phyloP scores from a whole-genome alignment of 1,139 yeast genomes.

The Candida sp. region DNA sequence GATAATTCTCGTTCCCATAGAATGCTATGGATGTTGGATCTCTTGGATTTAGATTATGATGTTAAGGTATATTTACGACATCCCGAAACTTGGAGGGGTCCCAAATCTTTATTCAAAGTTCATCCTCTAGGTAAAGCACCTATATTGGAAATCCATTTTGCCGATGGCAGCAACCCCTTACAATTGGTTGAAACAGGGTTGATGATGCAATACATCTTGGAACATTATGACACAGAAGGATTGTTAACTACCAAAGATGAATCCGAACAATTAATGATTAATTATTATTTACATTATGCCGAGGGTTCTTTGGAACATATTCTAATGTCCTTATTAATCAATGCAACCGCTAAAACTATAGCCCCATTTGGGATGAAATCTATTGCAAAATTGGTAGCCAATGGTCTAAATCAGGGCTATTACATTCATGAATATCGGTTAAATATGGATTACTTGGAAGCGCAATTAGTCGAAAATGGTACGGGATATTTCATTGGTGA shows the following conservation, averaged over 20 bases:
- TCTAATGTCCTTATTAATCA: conserved; percentile 38
- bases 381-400: conserved; percentile 36
- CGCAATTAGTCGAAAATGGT: conserved; percentile 31
- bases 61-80: conserved; percentile 48
- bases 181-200: conserved; percentile 46
- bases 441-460: conserved; percentile 41
- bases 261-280: conserved; percentile 36
- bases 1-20: conserved; percentile 53
- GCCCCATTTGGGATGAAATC: conserved; percentile 49
- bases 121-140: conserved; percentile 62
- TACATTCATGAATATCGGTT: conserved; percentile 40
- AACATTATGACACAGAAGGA: conserved; percentile 34
- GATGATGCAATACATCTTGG: conserved; percentile 42
- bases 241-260: conserved; percentile 28
- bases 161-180: conserved; percentile 37
- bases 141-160: conserved; percentile 42
- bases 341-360: conserved; percentile 31
- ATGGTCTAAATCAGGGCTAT: conserved; percentile 40
- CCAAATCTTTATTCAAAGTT: conserved; percentile 43
- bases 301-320: conserved; percentile 58
- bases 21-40: conserved; percentile 53
- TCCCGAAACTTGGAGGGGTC: conserved; percentile 40
- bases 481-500: conserved; percentile 55
- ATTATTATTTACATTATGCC: conserved; percentile 50
- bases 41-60: conserved; percentile 49